Evolutionary conservation across 2,329 filamentous ascomycete species (phyloP).

Genomic region (Neofusicoccum laricinum): DNA sequence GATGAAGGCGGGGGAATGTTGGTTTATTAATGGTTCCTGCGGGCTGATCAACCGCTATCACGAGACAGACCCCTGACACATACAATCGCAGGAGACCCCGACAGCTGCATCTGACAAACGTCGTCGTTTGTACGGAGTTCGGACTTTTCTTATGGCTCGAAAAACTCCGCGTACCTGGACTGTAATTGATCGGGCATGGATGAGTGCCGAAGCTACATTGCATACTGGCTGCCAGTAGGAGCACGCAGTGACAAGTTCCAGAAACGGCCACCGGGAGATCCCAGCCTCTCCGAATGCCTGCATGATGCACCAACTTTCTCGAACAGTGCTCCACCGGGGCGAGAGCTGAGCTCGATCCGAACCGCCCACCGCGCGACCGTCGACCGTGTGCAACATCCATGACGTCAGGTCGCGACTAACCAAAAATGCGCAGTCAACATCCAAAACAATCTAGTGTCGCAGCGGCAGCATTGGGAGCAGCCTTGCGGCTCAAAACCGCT

Average conservation of each 20-base stretch:
- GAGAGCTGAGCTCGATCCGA: background rate
- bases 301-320: too few relatives aligned
- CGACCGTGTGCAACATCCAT: background rate
- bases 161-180: too few relatives aligned
- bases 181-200: too few relatives aligned
- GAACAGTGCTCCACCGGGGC: background rate
- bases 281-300: too few relatives aligned
- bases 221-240: too few relatives aligned
- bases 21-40: background rate
- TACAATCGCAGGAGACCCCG: background rate
- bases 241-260: too few relatives aligned
- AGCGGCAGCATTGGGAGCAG: background rate
- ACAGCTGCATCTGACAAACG: background rate
- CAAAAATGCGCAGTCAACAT: conserved; percentile 11
- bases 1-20: background rate
- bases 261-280: too few relatives aligned
- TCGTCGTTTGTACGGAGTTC: too few relatives aligned
- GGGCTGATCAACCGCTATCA: background rate
- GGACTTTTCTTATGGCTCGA: too few relatives aligned
- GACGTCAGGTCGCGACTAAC: conserved; percentile 3
- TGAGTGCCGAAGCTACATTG: too few relatives aligned
- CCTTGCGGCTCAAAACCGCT: background rate
- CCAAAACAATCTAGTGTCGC: conserved; percentile 11
- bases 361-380: background rate
- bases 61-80: background rate